phyloP scores from a whole-genome alignment of 2,329 filamentous ascomycete species.

The Curvularia eragrostidis region DNA sequence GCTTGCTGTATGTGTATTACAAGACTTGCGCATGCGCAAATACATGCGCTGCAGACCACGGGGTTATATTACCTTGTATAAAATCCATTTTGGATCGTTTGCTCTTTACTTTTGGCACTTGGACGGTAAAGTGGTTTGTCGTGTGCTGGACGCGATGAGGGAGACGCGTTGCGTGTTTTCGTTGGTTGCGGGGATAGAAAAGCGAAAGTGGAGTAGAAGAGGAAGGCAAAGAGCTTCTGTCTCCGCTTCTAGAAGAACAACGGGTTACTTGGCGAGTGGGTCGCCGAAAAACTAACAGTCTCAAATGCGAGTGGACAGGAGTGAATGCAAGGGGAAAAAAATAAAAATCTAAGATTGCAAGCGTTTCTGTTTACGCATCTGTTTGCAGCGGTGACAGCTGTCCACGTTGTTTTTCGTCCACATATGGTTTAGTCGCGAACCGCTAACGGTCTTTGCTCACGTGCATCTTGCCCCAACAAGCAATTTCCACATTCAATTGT shows the following conservation, averaged over 20 bases:
- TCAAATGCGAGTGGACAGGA: neutral
- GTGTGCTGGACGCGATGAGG: slow-evolving; percentile 21
- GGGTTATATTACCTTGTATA: slow-evolving; percentile 30
- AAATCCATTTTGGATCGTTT: slow-evolving; percentile 37
- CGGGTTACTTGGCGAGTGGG: neutral
- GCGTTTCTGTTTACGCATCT: slow-evolving; percentile 7
- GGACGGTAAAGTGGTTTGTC: slow-evolving; percentile 9
- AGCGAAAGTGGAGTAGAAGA: slow-evolving; percentile 2
- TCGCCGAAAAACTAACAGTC: neutral
- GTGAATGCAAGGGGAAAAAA: neutral
- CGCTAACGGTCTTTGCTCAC: slow-evolving; percentile 7
- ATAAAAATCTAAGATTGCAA: neutral
- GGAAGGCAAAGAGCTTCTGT: neutral
- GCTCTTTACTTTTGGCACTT: slow-evolving; percentile 1
- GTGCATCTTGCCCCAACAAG: slow-evolving; percentile 3
- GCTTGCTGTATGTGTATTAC: neutral
- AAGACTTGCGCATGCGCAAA: neutral
- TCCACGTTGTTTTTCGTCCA: slow-evolving; percentile 13
- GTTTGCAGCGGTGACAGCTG: slow-evolving; percentile 22
- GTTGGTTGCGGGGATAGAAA: neutral
- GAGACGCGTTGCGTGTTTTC: slow-evolving; percentile 20
- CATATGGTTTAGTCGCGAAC: slow-evolving; percentile 1
- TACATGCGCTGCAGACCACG: neutral
- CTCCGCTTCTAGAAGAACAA: neutral
- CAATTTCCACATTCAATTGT: neutral